phyloP scores from a whole-genome alignment of 306 rosid species.

The Dryas alaskensis region DNA sequence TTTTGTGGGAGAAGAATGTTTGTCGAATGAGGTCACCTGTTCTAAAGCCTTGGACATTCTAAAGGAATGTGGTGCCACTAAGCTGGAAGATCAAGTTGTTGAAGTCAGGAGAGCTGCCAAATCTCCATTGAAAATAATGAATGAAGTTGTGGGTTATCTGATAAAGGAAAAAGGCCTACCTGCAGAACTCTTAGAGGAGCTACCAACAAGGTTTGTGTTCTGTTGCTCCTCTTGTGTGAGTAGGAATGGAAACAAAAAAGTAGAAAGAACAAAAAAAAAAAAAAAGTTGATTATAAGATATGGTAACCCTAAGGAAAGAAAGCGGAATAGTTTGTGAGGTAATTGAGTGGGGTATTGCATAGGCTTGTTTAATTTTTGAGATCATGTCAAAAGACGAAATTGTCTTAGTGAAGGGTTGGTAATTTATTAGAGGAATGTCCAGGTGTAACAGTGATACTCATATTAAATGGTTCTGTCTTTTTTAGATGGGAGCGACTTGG shows the following conservation, averaged over 20 bases:
- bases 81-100: conserved; percentile 55
- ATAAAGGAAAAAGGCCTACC: conserved; percentile 60
- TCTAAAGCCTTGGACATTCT: conserved; percentile 58
- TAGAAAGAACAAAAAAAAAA: not conserved
- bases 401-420: not conserved
- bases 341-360: not conserved
- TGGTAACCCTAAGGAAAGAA: not conserved
- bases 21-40: conserved; percentile 37
- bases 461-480: conserved; percentile 24
- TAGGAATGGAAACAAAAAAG: not conserved
- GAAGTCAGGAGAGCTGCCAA: conserved; percentile 51
- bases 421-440: not conserved
- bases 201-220: conserved; percentile 70
- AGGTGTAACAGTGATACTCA: conserved; percentile 21
- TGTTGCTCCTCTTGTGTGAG: conserved; percentile 15
- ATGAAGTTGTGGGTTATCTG: conserved; percentile 59
- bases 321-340: not conserved
- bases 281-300: not conserved
- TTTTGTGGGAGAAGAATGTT: conserved; percentile 26
- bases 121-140: conserved; percentile 71
- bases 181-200: conserved; percentile 60
- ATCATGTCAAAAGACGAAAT: not conserved
- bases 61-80: conserved; percentile 52
- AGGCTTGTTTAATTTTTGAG: not conserved
- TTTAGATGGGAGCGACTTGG: conserved; percentile 84